Percentiles rank a stretch among this genome's conserved stretches.
These are phyloP conservation scores for Sonneratia alba DNA, from an alignment of 345 rosid genomes.

Conservation along the genomic window DNA sequence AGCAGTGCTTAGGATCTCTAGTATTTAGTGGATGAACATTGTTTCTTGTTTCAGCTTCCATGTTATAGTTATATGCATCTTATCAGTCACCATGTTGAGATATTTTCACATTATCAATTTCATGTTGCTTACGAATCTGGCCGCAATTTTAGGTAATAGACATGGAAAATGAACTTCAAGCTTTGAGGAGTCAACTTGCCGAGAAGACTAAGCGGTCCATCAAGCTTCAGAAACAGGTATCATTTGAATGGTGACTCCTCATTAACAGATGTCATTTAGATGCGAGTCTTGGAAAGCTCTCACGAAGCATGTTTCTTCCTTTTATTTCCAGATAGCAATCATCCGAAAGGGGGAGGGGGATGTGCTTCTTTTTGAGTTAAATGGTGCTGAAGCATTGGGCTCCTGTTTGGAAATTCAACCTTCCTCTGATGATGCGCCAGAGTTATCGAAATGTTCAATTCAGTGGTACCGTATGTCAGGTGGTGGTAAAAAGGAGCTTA, in stretches of 20 bases:
- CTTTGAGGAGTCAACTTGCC: constrained; percentile 71
- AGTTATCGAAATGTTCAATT: constrained; percentile 58
- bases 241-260: neutral
- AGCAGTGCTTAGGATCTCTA: neutral
- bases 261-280: neutral
- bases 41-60: neutral
- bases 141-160: constrained; percentile 58
- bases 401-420: constrained; percentile 61
- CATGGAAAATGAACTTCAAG: constrained; percentile 83
- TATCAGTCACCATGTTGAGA: neutral
- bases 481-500: constrained; percentile 67
- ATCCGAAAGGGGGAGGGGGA: constrained; percentile 49
- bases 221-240: constrained; percentile 68
- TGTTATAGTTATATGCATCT: neutral
- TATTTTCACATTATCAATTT: neutral
- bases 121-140: neutral
- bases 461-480: constrained; percentile 84
- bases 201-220: constrained; percentile 67
- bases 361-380: constrained; percentile 47
- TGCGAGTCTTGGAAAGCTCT: neutral
- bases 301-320: neutral
- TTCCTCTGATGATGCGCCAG: constrained; percentile 62
- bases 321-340: constrained; percentile 45
- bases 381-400: constrained; percentile 81
- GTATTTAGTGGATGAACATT: too few relatives aligned